Conservation (phyloP, 1,284 basidiomycete genomes). For the Hemileia vastatrix region DNA sequence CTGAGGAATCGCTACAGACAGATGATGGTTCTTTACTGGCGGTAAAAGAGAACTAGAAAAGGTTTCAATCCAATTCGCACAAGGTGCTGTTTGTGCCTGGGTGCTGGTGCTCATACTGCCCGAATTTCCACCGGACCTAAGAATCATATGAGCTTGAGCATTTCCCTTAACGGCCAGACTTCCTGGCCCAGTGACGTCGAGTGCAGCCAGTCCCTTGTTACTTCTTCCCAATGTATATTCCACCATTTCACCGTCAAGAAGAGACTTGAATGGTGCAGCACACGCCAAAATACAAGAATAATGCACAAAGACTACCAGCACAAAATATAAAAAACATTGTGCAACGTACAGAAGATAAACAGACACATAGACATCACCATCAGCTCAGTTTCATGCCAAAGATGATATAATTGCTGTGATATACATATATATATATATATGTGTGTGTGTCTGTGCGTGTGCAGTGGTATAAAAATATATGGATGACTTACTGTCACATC, state of each 20-base stretch:
- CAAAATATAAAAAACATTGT: too few species aligned
- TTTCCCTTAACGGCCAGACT: conserved; percentile 16
- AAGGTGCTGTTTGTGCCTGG: too few species aligned
- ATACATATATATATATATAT: neutral
- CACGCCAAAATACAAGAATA: conserved; percentile 20
- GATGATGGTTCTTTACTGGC: too few species aligned
- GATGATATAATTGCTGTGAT: neutral
- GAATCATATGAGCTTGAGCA: too few species aligned
- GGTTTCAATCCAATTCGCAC: too few species aligned
- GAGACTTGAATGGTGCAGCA: conserved; percentile 18
- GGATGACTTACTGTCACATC: conserved; percentile 11
- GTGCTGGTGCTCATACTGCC: too few species aligned
- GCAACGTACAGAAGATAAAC: neutral
- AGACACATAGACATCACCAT: too few species aligned
- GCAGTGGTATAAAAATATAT: neutral
- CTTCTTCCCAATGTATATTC: conserved; percentile 19
- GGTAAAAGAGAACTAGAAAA: too few species aligned
- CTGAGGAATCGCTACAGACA: too few species aligned
- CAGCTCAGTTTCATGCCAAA: too few species aligned
- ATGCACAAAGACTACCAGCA: conserved; percentile 22
- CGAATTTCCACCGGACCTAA: too few species aligned
- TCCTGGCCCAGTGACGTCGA: conserved; percentile 20
- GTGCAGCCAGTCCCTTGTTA: conserved; percentile 20
- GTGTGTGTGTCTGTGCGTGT: too few species aligned
- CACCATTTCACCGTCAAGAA: conserved; percentile 20